phyloP scores from a whole-genome alignment of 495 filamentous ascomycete species.

The Elasticomyces elasticus region DNA sequence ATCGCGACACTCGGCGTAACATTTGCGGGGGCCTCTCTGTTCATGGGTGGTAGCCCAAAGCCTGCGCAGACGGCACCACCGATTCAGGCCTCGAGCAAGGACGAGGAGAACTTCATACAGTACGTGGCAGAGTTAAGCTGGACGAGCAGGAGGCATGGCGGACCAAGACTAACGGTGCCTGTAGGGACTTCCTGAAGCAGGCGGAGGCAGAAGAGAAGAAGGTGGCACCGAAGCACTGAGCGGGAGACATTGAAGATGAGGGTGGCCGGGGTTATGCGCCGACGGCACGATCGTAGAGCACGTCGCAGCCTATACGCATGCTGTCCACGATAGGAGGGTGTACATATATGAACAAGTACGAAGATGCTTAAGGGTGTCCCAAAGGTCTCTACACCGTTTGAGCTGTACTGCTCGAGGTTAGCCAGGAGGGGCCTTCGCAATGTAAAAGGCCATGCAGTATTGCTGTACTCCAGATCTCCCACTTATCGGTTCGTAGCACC shows the following conservation, averaged over 20 bases:
- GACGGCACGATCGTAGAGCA: not conserved
- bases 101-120: slow-evolving; percentile 98
- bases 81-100: slow-evolving; percentile 77
- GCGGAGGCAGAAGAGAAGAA: slow-evolving; percentile 45
- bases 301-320: not conserved
- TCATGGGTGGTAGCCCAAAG: slow-evolving; percentile 54
- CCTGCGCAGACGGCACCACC: slow-evolving; percentile 53
- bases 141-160: not conserved
- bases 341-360: not conserved
- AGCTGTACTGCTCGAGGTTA: no score
- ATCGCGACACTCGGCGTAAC: slow-evolving; percentile 67
- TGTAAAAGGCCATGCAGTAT: no score
- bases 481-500: no score
- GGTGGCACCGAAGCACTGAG: slow-evolving; percentile 51
- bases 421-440: no score
- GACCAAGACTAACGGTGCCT: not conserved
- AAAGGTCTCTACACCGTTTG: not conserved
- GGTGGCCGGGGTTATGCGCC: not conserved
- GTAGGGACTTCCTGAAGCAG: slow-evolving; percentile 27
- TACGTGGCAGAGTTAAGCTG: slow-evolving; percentile 36
- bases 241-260: not conserved
- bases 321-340: not conserved
- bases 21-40: slow-evolving; percentile 47
- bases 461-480: no score
- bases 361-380: no score